Percentiles rank a stretch among this genome's conserved stretches.
phyloP scores from a whole-genome alignment of 2,329 filamentous ascomycete genomes.

The Aspergillus ochraceoroseus region DNA sequence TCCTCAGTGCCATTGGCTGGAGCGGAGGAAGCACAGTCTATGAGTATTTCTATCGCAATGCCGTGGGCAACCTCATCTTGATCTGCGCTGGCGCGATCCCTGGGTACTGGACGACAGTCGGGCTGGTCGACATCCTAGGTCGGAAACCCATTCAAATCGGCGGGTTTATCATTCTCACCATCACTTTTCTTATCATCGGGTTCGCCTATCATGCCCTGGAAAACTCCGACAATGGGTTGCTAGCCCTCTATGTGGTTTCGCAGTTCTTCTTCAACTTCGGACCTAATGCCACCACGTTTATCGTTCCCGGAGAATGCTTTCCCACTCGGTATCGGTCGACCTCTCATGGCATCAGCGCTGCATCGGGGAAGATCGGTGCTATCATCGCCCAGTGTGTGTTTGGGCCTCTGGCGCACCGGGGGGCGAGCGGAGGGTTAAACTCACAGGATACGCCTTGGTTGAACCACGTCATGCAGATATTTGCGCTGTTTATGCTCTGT shows the following conservation, averaged over 20 bases:
- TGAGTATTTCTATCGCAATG: conserved; percentile 65
- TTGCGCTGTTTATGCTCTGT: conserved; percentile 73
- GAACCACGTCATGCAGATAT: conserved; percentile 70
- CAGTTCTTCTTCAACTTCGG: conserved; percentile 56
- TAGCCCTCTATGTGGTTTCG: conserved; percentile 59
- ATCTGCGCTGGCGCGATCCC: conserved; percentile 74
- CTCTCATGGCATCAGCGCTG: conserved; percentile 64
- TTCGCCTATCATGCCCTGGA: conserved; percentile 48
- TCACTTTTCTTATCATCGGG: conserved; percentile 59
- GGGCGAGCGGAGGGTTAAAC: conserved; percentile 45
- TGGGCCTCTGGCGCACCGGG: conserved; percentile 57
- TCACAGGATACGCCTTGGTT: conserved; percentile 60
- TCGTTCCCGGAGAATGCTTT: conserved; percentile 61
- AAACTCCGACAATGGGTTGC: conserved; percentile 44
- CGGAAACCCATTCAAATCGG: conserved; percentile 69
- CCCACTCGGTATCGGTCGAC: conserved; percentile 60
- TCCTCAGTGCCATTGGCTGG: conserved; percentile 68
- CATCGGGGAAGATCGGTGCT: conserved; percentile 63
- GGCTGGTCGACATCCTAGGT: conserved; percentile 66
- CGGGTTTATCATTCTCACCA: conserved; percentile 58
- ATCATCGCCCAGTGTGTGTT: conserved; percentile 64
- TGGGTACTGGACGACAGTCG: conserved; percentile 76
- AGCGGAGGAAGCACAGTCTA: conserved; percentile 61
- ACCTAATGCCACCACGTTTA: conserved; percentile 60
- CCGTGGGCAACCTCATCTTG: conserved; percentile 72